phyloP scores from a whole-genome alignment of 768 basidiomycete species.

The Dacryopinax primogenitus region DNA sequence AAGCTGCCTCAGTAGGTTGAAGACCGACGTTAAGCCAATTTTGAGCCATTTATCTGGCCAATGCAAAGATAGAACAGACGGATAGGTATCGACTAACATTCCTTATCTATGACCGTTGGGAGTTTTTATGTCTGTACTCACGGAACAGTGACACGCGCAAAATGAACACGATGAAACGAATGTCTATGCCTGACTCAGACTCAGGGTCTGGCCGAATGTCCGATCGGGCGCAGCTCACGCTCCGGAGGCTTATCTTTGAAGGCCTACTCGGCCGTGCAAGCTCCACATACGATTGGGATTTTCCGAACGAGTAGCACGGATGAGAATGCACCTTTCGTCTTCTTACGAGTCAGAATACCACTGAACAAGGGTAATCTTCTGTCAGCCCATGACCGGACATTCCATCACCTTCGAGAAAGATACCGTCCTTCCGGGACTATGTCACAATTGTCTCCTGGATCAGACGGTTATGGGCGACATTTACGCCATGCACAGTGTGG shows the following conservation, averaged over 20 bases:
- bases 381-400: no score
- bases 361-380: no score
- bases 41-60: neutral
- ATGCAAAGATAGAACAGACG: neutral
- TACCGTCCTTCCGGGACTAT: no score
- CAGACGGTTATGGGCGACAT: no score
- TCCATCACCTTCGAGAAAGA: no score
- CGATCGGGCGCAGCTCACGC: neutral
- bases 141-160: neutral
- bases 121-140: no score
- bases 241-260: neutral
- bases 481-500: no score
- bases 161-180: neutral
- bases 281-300: neutral
- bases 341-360: no score
- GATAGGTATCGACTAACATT: neutral
- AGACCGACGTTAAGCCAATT: neutral
- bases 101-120: no score
- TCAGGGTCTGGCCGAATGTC: neutral
- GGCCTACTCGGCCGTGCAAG: neutral
- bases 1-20: neutral
- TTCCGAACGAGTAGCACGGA: neutral
- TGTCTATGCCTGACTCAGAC: slow-evolving; percentile 6
- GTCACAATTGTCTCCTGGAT: no score
- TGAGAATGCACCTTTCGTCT: no score